These are phyloP conservation scores for Cercospora janseana DNA, from an alignment of 2,329 filamentous ascomycete species.

Conservation along the genomic window DNA sequence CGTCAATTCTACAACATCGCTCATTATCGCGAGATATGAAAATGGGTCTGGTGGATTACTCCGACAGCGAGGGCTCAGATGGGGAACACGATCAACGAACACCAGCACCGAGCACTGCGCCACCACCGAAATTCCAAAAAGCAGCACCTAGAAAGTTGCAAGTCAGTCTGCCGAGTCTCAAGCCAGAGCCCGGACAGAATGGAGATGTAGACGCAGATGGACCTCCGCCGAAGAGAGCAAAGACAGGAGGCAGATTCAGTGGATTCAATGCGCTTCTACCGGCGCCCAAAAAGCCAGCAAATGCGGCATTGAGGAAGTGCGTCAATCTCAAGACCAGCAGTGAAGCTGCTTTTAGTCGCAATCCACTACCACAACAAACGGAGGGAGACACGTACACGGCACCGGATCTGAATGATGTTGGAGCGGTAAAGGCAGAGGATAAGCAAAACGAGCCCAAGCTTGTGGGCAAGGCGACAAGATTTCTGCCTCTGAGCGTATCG, in stretches of 20 bases:
- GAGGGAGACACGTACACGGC: conserved; percentile 27
- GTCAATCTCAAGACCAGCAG: conserved; percentile 80
- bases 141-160: conserved; percentile 70
- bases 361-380: conserved; percentile 49
- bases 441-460: conserved; percentile 55
- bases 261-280: conserved; percentile 86
- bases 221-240: conserved; percentile 70
- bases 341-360: conserved; percentile 75
- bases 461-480: conserved; percentile 78
- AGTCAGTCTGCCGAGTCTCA: conserved; percentile 67
- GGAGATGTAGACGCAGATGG: conserved; percentile 45
- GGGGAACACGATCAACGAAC: conserved; percentile 26
- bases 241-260: conserved; percentile 65
- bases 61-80: conserved; percentile 67
- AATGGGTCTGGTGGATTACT: conserved; percentile 80
- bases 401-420: background rate
- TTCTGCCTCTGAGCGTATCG: conserved; percentile 82
- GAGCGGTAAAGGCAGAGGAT: conserved; percentile 44
- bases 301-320: conserved; percentile 50
- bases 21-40: no score
- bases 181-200: conserved; percentile 41
- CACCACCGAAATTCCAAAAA: conserved; percentile 38
- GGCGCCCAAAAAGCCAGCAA: conserved; percentile 64
- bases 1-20: no score
- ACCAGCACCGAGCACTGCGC: conserved; percentile 31